phyloP scores from a whole-genome alignment of 2,329 filamentous ascomycete species.

The Fusarium torulosum region DNA sequence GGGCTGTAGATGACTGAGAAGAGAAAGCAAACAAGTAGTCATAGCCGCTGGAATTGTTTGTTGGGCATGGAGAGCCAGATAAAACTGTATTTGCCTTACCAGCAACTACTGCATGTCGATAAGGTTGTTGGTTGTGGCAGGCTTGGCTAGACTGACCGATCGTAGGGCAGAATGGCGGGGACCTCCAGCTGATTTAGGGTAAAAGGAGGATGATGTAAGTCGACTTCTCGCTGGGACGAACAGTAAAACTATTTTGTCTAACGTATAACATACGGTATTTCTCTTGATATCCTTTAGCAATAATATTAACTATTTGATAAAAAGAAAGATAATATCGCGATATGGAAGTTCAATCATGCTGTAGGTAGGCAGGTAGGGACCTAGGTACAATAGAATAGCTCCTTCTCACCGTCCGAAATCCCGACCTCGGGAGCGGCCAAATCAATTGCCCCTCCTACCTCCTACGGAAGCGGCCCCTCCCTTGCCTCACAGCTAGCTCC shows the following conservation, averaged over 20 bases:
- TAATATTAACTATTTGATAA: too few species aligned
- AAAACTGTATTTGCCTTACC: neutral
- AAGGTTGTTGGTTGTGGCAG: constrained; percentile 6
- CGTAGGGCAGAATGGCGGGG: constrained; percentile 30
- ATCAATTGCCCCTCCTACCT: constrained; percentile 23
- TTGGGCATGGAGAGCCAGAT: neutral
- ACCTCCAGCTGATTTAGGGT: neutral
- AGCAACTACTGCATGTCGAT: neutral
- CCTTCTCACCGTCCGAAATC: neutral
- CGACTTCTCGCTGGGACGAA: constrained; percentile 13
- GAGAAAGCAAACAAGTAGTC: neutral
- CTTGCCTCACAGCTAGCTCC: constrained; percentile 41
- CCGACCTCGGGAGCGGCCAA: constrained; percentile 1
- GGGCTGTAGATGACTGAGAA: neutral
- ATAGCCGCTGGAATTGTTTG: neutral
- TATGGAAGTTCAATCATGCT: too few species aligned
- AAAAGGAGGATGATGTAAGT: constrained; percentile 27
- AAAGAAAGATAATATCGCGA: too few species aligned
- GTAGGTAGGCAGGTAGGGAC: too few species aligned
- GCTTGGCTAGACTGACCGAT: constrained; percentile 6
- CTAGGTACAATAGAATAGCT: too few species aligned
- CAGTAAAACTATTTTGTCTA: neutral
- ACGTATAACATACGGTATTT: neutral
- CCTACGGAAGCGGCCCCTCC: constrained; percentile 25
- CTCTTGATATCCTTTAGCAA: neutral